These are phyloP conservation scores for Podaxis carcinomalis DNA, from an alignment of 768 basidiomycete genomes.

Conservation along the genomic window DNA sequence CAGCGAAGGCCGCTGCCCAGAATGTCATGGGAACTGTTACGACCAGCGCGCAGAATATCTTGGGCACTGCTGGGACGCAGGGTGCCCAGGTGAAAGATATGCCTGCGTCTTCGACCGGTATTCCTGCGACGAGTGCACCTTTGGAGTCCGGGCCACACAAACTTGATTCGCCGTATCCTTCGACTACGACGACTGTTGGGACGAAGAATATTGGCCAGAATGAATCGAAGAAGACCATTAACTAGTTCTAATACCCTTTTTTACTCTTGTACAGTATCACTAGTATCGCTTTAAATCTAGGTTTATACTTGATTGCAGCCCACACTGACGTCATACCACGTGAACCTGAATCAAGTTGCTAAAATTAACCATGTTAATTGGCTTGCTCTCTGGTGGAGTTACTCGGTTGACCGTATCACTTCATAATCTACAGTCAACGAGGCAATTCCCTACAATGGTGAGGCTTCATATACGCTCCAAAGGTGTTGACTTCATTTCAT, in stretches of 20 bases:
- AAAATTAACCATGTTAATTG: not conserved
- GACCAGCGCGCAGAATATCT: not conserved
- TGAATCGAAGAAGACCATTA: constrained; percentile 2
- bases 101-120: constrained; percentile 10
- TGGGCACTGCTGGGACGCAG: constrained; percentile 1
- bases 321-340: not conserved
- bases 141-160: constrained; percentile 35
- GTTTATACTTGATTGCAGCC: not conserved
- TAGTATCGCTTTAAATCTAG: not conserved
- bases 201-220: constrained; percentile 21
- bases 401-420: not conserved
- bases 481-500: not conserved
- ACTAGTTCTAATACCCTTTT: not conserved
- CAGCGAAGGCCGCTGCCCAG: constrained; percentile 4
- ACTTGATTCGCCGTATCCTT: constrained; percentile 26
- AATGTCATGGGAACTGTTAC: constrained; percentile 1
- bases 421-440: not conserved
- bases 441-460: not conserved
- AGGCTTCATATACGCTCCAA: not conserved
- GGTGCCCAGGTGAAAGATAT: constrained; percentile 4
- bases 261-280: not conserved
- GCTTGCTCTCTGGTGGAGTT: not conserved
- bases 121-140: constrained; percentile 35
- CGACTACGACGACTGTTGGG: constrained; percentile 17
- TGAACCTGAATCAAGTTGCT: not conserved